phyloP scores from a whole-genome alignment of 441 rosid genomes.

The Monsonia emarginata region DNA sequence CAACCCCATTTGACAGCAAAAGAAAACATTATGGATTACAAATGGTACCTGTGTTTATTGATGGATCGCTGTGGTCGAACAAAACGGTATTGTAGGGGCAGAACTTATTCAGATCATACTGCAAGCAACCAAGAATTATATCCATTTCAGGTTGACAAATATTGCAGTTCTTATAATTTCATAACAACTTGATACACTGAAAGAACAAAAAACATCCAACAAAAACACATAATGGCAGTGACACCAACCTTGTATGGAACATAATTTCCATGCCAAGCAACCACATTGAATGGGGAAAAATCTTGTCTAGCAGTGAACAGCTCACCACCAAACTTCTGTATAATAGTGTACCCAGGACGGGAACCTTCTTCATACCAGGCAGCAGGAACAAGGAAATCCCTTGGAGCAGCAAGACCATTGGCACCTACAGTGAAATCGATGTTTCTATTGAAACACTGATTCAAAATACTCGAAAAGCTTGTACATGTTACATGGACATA shows the following conservation, averaged over 20 bases:
- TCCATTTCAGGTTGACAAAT: not conserved
- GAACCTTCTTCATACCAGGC: slow-evolving; percentile 70
- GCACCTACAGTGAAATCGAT: slow-evolving; percentile 45
- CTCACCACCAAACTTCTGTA: slow-evolving; percentile 82
- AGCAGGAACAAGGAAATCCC: slow-evolving; percentile 78
- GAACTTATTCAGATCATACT: slow-evolving; percentile 82
- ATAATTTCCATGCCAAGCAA: slow-evolving; percentile 97
- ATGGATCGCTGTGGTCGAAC: slow-evolving; percentile 83
- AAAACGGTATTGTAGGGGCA: slow-evolving; percentile 90
- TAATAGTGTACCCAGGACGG: slow-evolving; percentile 54
- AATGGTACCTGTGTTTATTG: slow-evolving; percentile 65
- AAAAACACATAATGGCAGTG: not conserved
- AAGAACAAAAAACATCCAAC: not conserved
- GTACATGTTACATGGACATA: not conserved
- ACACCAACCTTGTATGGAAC: slow-evolving; percentile 71
- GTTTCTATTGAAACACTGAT: not conserved
- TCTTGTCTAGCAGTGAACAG: slow-evolving; percentile 78
- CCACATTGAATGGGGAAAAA: slow-evolving; percentile 90
- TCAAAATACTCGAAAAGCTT: slow-evolving; percentile 2
- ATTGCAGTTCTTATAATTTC: not conserved
- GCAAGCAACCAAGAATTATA: slow-evolving; percentile 19
- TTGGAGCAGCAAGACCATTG: slow-evolving; percentile 88
- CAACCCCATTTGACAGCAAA: slow-evolving; percentile 5
- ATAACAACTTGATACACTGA: not conserved
- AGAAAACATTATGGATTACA: not conserved